A percentile compares a stretch with the other conserved stretches of the same genome.
Conservation (phyloP, 768 basidiomycete species). For the Favolaschia claudopus region DNA sequence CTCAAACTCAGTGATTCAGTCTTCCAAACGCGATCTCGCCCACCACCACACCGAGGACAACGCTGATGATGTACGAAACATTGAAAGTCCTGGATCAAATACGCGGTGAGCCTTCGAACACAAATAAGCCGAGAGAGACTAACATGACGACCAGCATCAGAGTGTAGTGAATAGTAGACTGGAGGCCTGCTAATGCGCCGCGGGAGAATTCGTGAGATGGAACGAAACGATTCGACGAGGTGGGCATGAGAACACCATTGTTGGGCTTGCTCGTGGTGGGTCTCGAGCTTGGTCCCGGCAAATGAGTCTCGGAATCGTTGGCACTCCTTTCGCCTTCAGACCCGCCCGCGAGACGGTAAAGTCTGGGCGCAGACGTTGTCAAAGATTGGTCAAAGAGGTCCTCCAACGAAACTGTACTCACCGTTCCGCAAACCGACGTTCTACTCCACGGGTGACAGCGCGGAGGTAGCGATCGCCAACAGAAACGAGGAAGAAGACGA, state of each 20-base stretch:
- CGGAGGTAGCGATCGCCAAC: conserved; percentile 73
- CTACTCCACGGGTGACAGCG: conserved; percentile 7
- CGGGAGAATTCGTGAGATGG: conserved; percentile 29
- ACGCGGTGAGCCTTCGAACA: too few relatives aligned
- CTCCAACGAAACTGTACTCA: background rate
- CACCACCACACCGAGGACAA: conserved; percentile 24
- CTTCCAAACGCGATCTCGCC: conserved; percentile 30
- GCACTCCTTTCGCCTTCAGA: too few relatives aligned
- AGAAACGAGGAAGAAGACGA: conserved; percentile 72
- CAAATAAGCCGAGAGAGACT: background rate
- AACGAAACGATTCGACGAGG: conserved; percentile 28
- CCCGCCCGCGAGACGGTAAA: too few relatives aligned
- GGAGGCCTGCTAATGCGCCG: conserved; percentile 23
- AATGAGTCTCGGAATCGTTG: too few relatives aligned
- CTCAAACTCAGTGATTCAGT: conserved; percentile 15
- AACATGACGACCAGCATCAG: conserved; percentile 35
- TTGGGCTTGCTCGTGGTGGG: too few relatives aligned
- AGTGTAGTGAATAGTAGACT: conserved; percentile 28
- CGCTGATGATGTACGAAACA: conserved; percentile 28
- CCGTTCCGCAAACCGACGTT: conserved; percentile 7
- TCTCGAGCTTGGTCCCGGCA: too few relatives aligned
- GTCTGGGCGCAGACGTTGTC: too few relatives aligned
- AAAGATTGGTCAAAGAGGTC: too few relatives aligned
- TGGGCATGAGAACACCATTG: too few relatives aligned
- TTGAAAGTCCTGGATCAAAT: conserved; percentile 33